Evolutionary conservation across 805 yeast genomes (phyloP).

Genomic region (Wickerhamiella dianesei): DNA sequence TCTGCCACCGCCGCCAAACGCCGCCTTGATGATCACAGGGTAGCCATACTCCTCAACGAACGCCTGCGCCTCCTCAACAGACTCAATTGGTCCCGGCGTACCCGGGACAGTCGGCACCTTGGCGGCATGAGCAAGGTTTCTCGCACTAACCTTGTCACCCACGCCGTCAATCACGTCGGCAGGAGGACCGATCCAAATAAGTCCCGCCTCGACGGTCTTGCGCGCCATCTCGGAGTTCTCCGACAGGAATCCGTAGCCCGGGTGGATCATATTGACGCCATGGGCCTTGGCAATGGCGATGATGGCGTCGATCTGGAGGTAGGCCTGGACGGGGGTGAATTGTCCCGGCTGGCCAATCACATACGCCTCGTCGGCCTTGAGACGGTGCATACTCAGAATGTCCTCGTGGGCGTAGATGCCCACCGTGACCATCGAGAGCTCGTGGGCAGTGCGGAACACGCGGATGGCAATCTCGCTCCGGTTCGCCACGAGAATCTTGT

Average conservation of each 20-base stretch:
- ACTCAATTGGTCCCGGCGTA: constrained; percentile 89
- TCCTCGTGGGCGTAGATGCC: constrained; percentile 97
- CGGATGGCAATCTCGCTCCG: constrained; percentile 25
- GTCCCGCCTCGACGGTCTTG: constrained; percentile 80
- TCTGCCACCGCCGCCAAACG: constrained; percentile 99
- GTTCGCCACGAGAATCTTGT: constrained; percentile 31
- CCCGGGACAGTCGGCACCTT: constrained; percentile 94
- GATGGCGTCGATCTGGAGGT: constrained; percentile 89
- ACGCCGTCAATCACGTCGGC: constrained; percentile 79
- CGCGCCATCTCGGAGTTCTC: constrained; percentile 90
- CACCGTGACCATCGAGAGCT: constrained; percentile 89
- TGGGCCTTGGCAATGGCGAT: constrained; percentile 70
- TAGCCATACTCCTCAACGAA: constrained; percentile 78
- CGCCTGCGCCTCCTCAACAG: constrained; percentile 58
- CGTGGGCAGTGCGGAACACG: constrained; percentile 95
- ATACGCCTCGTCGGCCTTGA: constrained; percentile 89
- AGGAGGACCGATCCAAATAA: constrained; percentile 93
- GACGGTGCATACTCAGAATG: constrained; percentile 82
- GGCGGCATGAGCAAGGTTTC: constrained; percentile 68
- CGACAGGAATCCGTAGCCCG: constrained; percentile 82
- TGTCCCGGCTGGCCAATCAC: constrained; percentile 83
- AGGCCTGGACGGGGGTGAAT: constrained; percentile 90
- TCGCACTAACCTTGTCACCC: constrained; percentile 94
- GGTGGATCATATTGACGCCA: constrained; percentile 75
- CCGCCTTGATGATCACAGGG: constrained; percentile 97